These are phyloP conservation scores for Mortierella sp. DNA, from an alignment of 371 early-diverging fungal genomes.

Conservation along the genomic window DNA sequence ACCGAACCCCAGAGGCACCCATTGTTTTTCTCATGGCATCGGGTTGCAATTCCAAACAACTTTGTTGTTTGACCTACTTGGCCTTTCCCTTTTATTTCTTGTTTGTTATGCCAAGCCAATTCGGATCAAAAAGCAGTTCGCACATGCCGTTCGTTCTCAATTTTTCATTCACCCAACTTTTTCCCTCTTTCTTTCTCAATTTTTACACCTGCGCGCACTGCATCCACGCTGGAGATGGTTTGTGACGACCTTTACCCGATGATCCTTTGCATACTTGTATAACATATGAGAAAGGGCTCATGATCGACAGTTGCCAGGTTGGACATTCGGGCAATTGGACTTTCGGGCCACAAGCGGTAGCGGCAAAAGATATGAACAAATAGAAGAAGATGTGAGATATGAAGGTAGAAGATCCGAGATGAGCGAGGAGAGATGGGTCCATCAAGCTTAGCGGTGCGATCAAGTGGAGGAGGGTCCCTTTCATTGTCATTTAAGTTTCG, in stretches of 20 bases:
- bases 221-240: too few relatives aligned
- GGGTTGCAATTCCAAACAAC: constrained; percentile 1
- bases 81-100: neutral
- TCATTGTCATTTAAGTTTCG: neutral
- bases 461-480: neutral
- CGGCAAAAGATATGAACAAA: neutral
- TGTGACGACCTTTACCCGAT: too few relatives aligned
- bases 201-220: too few relatives aligned
- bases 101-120: neutral
- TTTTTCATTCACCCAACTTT: neutral
- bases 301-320: neutral
- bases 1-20: neutral
- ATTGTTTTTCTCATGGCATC: neutral
- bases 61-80: neutral
- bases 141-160: neutral
- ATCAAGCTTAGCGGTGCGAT: neutral
- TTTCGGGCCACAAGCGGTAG: neutral
- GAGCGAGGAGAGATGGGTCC: neutral
- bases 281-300: neutral
- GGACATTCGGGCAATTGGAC: neutral
- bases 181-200: neutral
- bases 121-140: neutral
- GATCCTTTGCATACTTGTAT: too few relatives aligned
- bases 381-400: neutral
- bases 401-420: neutral